Conservation (phyloP, 495 filamentous ascomycete genomes). For the Aspergillus wentii region DNA sequence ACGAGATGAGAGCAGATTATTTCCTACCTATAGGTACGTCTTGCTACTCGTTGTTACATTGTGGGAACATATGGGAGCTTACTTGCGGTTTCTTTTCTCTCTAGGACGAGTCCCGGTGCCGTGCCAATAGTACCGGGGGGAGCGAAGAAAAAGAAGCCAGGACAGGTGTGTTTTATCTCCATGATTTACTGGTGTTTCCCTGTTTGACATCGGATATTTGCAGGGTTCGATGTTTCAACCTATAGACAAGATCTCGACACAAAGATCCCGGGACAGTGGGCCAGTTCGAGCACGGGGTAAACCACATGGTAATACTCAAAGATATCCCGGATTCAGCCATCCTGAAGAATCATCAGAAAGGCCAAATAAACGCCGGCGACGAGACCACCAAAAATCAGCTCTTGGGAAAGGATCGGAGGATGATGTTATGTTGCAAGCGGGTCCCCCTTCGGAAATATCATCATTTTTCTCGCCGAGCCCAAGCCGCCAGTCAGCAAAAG, state of each 20-base stretch:
- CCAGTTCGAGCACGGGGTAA: slow-evolving; percentile 31
- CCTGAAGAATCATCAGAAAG: slow-evolving; percentile 16
- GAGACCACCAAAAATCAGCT: slow-evolving; percentile 8
- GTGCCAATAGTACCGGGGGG: slow-evolving; percentile 18
- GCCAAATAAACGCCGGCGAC: slow-evolving; percentile 28
- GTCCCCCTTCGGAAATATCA: slow-evolving; percentile 7
- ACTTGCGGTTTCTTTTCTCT: not conserved
- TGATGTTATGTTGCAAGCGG: slow-evolving; percentile 12
- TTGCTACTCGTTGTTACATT: not conserved
- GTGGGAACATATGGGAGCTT: not conserved
- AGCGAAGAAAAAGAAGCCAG: slow-evolving; percentile 7
- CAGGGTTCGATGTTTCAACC: slow-evolving; percentile 21
- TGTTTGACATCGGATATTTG: slow-evolving; percentile 4
- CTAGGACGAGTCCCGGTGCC: slow-evolving; percentile 12
- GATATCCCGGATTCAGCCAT: not conserved
- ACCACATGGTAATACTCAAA: slow-evolving; percentile 1
- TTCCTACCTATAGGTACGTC: slow-evolving; percentile 10
- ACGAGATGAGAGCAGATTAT: slow-evolving; percentile 17
- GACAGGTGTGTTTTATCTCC: slow-evolving; percentile 2
- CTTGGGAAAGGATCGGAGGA: slow-evolving; percentile 2
- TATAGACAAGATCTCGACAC: slow-evolving; percentile 24
- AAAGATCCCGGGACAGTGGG: slow-evolving; percentile 28
- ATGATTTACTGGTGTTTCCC: not conserved
- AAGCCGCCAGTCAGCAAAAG: slow-evolving; percentile 13
- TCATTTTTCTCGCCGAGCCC: slow-evolving; percentile 14